Conservation (phyloP, 768 basidiomycete genomes). For the Tricholomella constricta region DNA sequence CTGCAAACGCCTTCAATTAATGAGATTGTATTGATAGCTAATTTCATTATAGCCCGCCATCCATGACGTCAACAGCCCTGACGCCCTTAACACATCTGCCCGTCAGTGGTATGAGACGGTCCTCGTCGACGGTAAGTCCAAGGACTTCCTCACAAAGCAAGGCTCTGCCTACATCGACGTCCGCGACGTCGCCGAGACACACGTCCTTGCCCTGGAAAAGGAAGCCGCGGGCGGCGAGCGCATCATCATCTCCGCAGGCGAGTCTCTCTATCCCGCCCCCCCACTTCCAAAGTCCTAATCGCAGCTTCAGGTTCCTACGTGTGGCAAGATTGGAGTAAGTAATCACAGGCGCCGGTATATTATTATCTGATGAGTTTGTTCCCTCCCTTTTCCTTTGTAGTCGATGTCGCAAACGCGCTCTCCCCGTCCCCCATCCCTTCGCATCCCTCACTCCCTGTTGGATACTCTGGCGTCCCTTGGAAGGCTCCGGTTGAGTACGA, state of each 20-base stretch:
- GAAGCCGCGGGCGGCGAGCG: slow-evolving; percentile 52
- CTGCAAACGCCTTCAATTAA: neutral
- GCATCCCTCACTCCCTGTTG: slow-evolving; percentile 28
- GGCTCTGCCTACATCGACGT: slow-evolving; percentile 42
- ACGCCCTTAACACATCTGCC: slow-evolving; percentile 39
- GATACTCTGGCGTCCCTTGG: slow-evolving; percentile 31
- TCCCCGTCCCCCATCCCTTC: slow-evolving; percentile 31
- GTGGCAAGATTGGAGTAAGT: slow-evolving; percentile 33
- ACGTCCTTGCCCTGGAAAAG: slow-evolving; percentile 48
- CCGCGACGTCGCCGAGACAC: slow-evolving; percentile 52
- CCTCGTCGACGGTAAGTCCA: slow-evolving; percentile 18
- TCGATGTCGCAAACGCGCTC: slow-evolving; percentile 39
- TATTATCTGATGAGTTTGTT: neutral
- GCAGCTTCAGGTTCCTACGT: slow-evolving; percentile 15
- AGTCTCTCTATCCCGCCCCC: neutral
- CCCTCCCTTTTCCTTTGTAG: slow-evolving; percentile 17
- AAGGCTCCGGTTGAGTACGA: slow-evolving; percentile 32
- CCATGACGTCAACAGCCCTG: slow-evolving; percentile 31
- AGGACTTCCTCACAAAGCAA: slow-evolving; percentile 22
- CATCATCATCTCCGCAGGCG: slow-evolving; percentile 44
- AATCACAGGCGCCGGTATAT: neutral
- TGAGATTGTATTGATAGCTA: neutral
- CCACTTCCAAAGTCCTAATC: neutral
- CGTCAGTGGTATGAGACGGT: slow-evolving; percentile 35
- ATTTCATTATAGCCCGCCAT: slow-evolving; percentile 33